Evolutionary conservation across 2,329 filamentous ascomycete genomes (phyloP), one percentile per base, ranked within the genome.

Genomic region (Bipolaris zeicola): DNA sequence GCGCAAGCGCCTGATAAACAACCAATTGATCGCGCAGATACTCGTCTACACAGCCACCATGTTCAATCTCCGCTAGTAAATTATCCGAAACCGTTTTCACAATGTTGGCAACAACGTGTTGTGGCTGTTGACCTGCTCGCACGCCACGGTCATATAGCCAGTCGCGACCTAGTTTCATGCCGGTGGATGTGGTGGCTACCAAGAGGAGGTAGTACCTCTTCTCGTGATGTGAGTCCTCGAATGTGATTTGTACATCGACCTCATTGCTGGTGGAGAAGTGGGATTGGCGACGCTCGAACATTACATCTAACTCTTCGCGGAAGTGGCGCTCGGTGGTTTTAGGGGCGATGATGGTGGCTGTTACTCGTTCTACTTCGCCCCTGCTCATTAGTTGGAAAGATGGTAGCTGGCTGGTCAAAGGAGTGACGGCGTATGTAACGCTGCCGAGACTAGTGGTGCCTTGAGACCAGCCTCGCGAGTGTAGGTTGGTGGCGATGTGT

Each of bases 11-110:
- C 65, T 87, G 83, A 55, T 85, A 87, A 0, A 87, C 77, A 1
- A 86, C 81, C 24, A 87, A 61, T 63, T 87, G 85, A 68, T 87
- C 85, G 41, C 82, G 74, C 79, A 85, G 78, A 58, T 80, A 77
- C 65, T 80, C 78, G 62, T 87, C 85, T 3, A 86, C 79, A 61
- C 78, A 82, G 0, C 81, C 79, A 0, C 73, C 77, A 55, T 79
- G 74, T 11, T 72, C 67, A 42, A 84, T 69, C 55, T 87, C 83
- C 1, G 61, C 46, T 0, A 77, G 64, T 33, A 87, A 69, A 8
- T 80, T 74, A 1, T 72, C 66, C 3, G 80, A 75, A 3, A 83
- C 82, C 6, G 70, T 68, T 28, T 78, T 70, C 3, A 80, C 76
- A 36, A 85, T 71, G 2, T 67, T 62, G 1, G 66, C 64, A 1